phyloP scores from a whole-genome alignment of 2,329 filamentous ascomycete species.

The Didymella pomorum region DNA sequence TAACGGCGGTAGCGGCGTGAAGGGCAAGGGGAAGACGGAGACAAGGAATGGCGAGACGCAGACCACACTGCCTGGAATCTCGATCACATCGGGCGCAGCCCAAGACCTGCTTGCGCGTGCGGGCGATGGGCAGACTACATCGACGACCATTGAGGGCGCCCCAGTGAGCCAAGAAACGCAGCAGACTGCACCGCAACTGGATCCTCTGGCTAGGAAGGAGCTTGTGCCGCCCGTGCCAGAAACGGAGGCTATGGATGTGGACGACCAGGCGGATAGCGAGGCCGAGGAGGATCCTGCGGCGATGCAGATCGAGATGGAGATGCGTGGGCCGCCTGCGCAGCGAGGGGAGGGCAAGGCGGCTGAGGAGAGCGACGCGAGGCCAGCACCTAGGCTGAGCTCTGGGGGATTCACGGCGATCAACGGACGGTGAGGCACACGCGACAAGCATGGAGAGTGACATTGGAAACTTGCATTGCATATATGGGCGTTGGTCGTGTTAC shows the following conservation, averaged over 20 bases:
- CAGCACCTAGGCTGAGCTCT: conserved; percentile 13
- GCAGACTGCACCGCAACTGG: conserved; percentile 15
- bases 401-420: conserved; percentile 49
- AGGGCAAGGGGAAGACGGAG: conserved; percentile 8
- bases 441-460: not conserved
- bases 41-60: not conserved
- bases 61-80: conserved; percentile 2
- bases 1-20: not conserved
- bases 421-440: conserved; percentile 17
- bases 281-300: conserved; percentile 44
- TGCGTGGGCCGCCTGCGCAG: conserved; percentile 41
- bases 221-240: conserved; percentile 16
- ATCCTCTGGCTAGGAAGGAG: conserved; percentile 26
- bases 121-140: conserved; percentile 2
- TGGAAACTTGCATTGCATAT: not conserved
- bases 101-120: not conserved
- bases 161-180: not conserved
- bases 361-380: not conserved
- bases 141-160: not conserved
- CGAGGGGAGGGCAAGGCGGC: conserved; percentile 13
- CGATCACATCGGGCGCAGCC: not conserved
- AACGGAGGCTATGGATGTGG: conserved; percentile 17
- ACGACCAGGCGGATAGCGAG: conserved; percentile 32
- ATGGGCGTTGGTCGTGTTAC: not conserved
- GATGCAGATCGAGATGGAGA: conserved; percentile 53